Evolutionary conservation across 768 basidiomycete species (phyloP), one percentile per base, ranked within the genome.

Genomic region (Boletus coccyginus): DNA sequence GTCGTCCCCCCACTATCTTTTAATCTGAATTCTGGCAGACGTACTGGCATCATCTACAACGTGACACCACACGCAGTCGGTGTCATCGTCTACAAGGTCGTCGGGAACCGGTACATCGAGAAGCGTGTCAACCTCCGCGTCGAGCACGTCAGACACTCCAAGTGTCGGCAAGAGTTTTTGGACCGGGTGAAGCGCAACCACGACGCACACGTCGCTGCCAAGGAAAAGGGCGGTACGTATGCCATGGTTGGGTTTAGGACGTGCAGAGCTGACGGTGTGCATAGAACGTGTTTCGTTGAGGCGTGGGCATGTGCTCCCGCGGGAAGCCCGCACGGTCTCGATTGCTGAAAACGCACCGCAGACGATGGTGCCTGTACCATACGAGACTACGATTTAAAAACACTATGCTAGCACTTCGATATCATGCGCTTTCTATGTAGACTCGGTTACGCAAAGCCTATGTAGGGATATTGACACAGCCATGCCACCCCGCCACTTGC

Each of bases 21-120:
- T 44, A n/a, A 27, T 51, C 47, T 56, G 32, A 59, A 27, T 9
- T 19, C 64, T 27, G 27, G 62, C 70, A 95, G 95, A 67, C 94
- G 95, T 66, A 99, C 97, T 59, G 97, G 97, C 53, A 94, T 98
- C 70, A 81, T 99, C 64, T 98, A 97, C 86, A 99, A 99, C 78
- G 94, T 99, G 62, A 93, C 96, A 41, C 92, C 92, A 56, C 82
- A 86, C 52, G 89, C 94, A 48, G 95, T 98, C 65, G 95, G 96
- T 73, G 90, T 99, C 59, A 94, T 98, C 74, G 87, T 96, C 60
- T 86, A 96, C 90, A 99, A 99, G 77, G 83, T 98, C 70, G 96
- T 99, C 70, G 96, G 96, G 62, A 95, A 95, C 81, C 92, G 97
- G 66, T 99, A 96, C 87, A 77, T 99, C 55, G 94, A 98, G 81